Evolutionary conservation across 179 eudicot species (phyloP), one percentile per base, ranked within the genome.

Genomic region (Nepenthes alata): DNA sequence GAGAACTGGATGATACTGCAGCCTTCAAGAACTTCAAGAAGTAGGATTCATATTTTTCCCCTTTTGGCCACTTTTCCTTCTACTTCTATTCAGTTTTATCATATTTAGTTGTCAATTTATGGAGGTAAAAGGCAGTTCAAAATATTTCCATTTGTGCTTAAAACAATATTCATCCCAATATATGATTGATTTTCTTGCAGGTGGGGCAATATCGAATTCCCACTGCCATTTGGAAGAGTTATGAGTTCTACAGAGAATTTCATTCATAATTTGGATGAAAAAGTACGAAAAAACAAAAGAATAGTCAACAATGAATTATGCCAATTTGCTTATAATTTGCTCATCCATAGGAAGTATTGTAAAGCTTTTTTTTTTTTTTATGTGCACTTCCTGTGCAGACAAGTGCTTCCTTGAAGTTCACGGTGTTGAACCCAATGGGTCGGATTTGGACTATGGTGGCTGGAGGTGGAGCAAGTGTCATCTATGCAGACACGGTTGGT

Each of bases 371-470:
- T 4, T 38, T 4, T 3, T 41, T 7, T 41, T 41, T 5, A 37
- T 49, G 48, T 15, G 50, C 51, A 6, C 35, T 67, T 65, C 10
- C 25, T 64, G 7, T 75, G 70, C 81, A 84, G 90, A 84, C 90
- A 38, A 84, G 90, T 74, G 90, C 90, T 63, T 84, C 90, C 59
- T 63, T 84, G 78, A 84, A 84, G 70, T 84, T 84, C 77, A 84
- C 90, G 6, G 83, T 84, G 61, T 72, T 84, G 75, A 84, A 84
- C 70, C 87, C 86, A 4, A 82, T 75, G 67, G 90, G 90, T 48
- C 62, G 90, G 54, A 84, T 84, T 65, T 84, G 90, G 89, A 84
- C 89, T 14, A 84, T 84, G 89, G 90, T 84, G n/a, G 90, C 90
- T 61, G 90, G 90, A 53, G 90, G 90, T 63, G 90, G 90, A 54